Conservation (phyloP, 495 filamentous ascomycete species). For the Stereocaulon alpinum region DNA sequence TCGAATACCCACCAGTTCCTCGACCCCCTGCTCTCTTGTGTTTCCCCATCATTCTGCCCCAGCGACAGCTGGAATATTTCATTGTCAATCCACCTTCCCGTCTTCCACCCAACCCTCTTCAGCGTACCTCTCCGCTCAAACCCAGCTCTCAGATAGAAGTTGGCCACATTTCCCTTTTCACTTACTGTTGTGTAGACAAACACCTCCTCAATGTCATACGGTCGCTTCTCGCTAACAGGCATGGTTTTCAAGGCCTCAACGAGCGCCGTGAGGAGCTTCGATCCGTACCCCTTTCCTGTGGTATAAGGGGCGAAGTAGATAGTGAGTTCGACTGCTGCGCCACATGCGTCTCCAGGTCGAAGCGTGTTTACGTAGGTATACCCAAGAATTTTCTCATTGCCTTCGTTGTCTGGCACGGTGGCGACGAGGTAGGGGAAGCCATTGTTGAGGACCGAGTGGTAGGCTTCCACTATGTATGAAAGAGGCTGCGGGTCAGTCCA, state of each 20-base stretch:
- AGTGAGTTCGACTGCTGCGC: conserved; percentile 25
- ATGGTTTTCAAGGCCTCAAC: conserved; percentile 8
- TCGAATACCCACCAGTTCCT: neutral
- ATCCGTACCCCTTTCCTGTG: conserved; percentile 19
- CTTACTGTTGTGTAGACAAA: conserved; percentile 27
- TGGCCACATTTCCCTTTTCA: conserved; percentile 21
- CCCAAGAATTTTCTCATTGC: conserved; percentile 21
- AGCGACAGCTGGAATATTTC: neutral
- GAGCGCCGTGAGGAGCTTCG: conserved; percentile 16
- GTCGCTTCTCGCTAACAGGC: neutral
- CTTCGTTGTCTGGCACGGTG: conserved; percentile 7
- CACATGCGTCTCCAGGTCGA: conserved; percentile 22
- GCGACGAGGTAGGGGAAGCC: conserved; percentile 27
- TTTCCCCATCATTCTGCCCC: neutral
- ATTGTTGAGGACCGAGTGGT: conserved; percentile 14
- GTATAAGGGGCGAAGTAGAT: conserved; percentile 26
- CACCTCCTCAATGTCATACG: conserved; percentile 21
- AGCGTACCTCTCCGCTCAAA: conserved; percentile 26
- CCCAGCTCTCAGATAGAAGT: conserved; percentile 23
- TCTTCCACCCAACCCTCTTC: conserved; percentile 22
- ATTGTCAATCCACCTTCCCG: conserved; percentile 4
- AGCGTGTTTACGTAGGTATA: conserved; percentile 22
- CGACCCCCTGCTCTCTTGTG: neutral
- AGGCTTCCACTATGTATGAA: conserved; percentile 18
- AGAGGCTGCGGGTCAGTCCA: conserved; percentile 21